Conservation (phyloP, 805 yeast species). For the Hanseniaspora nectarophila region DNA sequence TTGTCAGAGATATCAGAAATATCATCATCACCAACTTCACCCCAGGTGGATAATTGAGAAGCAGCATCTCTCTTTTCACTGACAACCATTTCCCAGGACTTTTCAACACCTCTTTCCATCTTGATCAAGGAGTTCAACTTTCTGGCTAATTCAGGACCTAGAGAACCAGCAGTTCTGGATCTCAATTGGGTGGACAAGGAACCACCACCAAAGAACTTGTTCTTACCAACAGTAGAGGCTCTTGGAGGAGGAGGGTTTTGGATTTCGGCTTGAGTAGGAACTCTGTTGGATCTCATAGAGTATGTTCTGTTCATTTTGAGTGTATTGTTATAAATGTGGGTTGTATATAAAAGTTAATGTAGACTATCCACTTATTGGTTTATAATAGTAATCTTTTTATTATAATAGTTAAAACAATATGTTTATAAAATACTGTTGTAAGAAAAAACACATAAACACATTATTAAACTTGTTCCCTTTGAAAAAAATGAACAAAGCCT, state of each 20-base stretch:
- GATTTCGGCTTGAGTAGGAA: conserved; percentile 94
- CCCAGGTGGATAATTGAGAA: conserved; percentile 74
- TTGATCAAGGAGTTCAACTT: conserved; percentile 63
- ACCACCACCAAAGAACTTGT: conserved; percentile 82
- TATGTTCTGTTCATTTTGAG: conserved; percentile 69
- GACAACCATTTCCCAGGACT: conserved; percentile 65
- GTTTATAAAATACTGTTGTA: no score
- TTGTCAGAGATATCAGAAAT: conserved; percentile 79
- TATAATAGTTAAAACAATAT: no score
- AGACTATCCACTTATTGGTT: neutral
- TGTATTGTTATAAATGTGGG: neutral
- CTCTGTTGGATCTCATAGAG: conserved; percentile 72
- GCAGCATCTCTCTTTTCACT: conserved; percentile 73
- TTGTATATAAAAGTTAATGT: neutral
- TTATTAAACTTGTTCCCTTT: no score
- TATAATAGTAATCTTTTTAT: neutral
- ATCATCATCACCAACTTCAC: conserved; percentile 76
- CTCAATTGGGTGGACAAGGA: conserved; percentile 45
- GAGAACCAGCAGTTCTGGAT: conserved; percentile 62
- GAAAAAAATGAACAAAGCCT: no score
- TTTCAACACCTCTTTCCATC: conserved; percentile 70
- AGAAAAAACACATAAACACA: neutral
- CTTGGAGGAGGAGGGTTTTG: conserved; percentile 86
- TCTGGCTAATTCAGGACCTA: conserved; percentile 70
- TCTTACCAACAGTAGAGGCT: conserved; percentile 71